These are phyloP conservation scores for Escallonia herrerae DNA, from an alignment of 129 eudicot genomes.

Conservation along the genomic window DNA sequence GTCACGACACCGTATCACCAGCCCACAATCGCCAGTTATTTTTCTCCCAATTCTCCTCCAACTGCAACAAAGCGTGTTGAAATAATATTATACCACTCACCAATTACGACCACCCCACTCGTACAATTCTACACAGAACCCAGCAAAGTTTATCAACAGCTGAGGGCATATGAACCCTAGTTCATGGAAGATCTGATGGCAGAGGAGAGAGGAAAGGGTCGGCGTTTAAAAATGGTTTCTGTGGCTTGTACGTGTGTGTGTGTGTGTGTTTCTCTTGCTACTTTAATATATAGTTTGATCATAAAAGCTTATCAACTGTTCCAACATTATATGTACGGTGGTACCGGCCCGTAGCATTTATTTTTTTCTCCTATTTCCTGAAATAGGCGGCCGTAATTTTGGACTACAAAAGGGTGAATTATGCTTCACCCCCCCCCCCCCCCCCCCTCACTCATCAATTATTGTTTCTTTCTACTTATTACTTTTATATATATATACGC, in stretches of 20 bases:
- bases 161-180: constrained; percentile 1
- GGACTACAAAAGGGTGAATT: no score
- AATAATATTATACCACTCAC: constrained; percentile 11
- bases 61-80: background rate
- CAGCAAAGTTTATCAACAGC: constrained; percentile 2
- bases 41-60: constrained; percentile 16
- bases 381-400: no score
- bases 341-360: background rate
- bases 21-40: constrained; percentile 12
- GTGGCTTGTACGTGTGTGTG: background rate
- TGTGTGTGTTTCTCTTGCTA: background rate
- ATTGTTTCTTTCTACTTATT: no score
- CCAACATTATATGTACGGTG: background rate
- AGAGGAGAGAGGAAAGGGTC: constrained; percentile 25
- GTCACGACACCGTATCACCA: constrained; percentile 29
- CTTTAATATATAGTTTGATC: background rate
- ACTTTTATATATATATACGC: no score
- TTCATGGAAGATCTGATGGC: constrained; percentile 34
- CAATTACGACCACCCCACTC: constrained; percentile 27
- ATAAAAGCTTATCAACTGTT: background rate
- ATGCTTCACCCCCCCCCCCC: no score
- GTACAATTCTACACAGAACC: constrained; percentile 25
- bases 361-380: background rate
- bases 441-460: no score
- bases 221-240: constrained; percentile 2